These are phyloP conservation scores for Dipodascopsis uninucleata DNA, from an alignment of 805 yeast species.

Conservation along the genomic window DNA sequence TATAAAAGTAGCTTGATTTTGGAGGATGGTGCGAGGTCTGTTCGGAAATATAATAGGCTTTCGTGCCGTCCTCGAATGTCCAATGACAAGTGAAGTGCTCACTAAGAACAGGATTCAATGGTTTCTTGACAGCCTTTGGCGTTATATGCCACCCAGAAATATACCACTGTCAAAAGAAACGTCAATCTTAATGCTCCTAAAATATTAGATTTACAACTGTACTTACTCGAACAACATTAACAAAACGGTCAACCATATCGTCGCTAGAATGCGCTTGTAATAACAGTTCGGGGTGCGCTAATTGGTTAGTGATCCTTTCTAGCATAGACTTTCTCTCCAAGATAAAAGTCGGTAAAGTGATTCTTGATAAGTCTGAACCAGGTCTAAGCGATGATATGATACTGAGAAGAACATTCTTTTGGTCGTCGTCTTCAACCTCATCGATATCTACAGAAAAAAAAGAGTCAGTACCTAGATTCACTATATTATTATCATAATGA, in stretches of 20 bases:
- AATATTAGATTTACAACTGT: background rate
- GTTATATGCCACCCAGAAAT: conserved; percentile 97
- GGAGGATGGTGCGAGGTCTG: conserved; percentile 99
- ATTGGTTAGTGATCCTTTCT: conserved; percentile 87
- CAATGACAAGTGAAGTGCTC: conserved; percentile 89
- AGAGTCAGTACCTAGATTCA: too few species aligned
- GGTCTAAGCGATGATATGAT: conserved; percentile 89
- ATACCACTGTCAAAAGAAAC: conserved; percentile 56
- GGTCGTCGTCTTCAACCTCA: conserved; percentile 86
- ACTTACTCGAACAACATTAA: conserved; percentile 54
- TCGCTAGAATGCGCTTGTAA: conserved; percentile 59
- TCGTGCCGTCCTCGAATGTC: conserved; percentile 69
- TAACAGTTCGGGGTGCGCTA: conserved; percentile 69
- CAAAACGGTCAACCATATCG: conserved; percentile 65
- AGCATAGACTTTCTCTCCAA: conserved; percentile 93
- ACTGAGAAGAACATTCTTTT: conserved; percentile 79
- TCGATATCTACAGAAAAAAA: conserved; percentile 59
- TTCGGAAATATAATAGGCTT: conserved; percentile 83
- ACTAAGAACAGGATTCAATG: conserved; percentile 90
- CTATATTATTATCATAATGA: too few species aligned
- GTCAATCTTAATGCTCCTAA: background rate
- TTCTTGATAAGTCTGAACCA: conserved; percentile 83
- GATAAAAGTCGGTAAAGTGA: conserved; percentile 92
- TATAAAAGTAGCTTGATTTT: conserved; percentile 85
- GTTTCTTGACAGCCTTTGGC: conserved; percentile 97